Evolutionary conservation across 805 yeast genomes (phyloP), one percentile per base, ranked within the genome.

Genomic region (Saccharomycopsis capsularis): DNA sequence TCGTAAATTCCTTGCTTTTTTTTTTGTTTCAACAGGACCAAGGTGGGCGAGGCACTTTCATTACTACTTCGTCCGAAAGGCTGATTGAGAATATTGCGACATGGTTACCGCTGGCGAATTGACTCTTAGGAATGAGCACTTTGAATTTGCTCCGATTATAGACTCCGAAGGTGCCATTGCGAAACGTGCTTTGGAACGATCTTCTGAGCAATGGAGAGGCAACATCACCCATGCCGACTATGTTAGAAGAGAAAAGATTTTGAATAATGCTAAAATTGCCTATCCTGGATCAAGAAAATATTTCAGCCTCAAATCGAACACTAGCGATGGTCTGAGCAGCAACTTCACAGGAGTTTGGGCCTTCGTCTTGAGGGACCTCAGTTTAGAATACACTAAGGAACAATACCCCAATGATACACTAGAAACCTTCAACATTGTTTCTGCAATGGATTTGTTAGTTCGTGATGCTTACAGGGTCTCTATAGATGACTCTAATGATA

Each of bases 381-480:
- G 32, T 2, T 37, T 45, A 3, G 22, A n/a, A 6, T 42, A 42
- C 15, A 29, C 64, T 48, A 62, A 63, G 36, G 23, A 52, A 29
- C 43, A 55, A 51, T 61, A 60, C 40, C 52, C 40, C 47, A 34
- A 53, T 16, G 57, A 48, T 15, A 55, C 59, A 2, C 52, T 50
- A 11, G 60, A 62, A 29, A 55, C 56, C 11, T 57, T 59, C 27
- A 68, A 68, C 44, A 66, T 70, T 40, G 73, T 70, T 15, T 63
- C 72, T 1, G 59, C 69, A 38, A 64, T 72, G 50, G 76, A 70
- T 52, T 66, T 73, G 2, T 52, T 69, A 52, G 65, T 67, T 50
- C 61, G 73, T 49, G 55, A 60, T 4, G 70, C 43, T 5, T 16
- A 22, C 21, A 40, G 45, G 40, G 24, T 25, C 5, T 27, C 32